These are phyloP conservation scores for Parsonsia alboflavescens DNA, from an alignment of 257 asterid species.

Conservation along the genomic window DNA sequence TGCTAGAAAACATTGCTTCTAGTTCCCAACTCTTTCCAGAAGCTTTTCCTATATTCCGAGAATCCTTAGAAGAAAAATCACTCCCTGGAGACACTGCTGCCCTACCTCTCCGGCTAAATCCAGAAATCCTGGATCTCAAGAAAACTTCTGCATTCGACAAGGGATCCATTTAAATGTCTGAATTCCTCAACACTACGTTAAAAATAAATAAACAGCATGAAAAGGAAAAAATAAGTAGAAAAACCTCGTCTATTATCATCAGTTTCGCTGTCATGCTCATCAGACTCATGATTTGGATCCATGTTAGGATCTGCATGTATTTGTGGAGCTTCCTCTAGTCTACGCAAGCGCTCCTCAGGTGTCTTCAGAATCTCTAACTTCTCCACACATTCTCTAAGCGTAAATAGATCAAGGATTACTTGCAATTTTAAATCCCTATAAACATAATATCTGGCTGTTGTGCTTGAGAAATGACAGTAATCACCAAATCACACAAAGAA, in stretches of 20 bases:
- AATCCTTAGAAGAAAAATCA: constrained; percentile 54
- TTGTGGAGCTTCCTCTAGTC: constrained; percentile 82
- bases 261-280: constrained; percentile 66
- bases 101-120: constrained; percentile 66
- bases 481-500: background rate
- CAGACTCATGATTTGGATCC: constrained; percentile 92
- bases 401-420: constrained; percentile 59
- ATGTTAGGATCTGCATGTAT: constrained; percentile 90
- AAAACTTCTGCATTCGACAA: constrained; percentile 51
- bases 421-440: background rate
- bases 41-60: constrained; percentile 46
- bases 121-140: constrained; percentile 56
- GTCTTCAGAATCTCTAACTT: constrained; percentile 84
- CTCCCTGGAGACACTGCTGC: constrained; percentile 68
- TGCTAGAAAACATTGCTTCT: constrained; percentile 42
- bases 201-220: constrained; percentile 7
- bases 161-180: constrained; percentile 6
- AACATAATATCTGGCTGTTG: background rate
- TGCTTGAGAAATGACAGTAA: background rate
- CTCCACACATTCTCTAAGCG: constrained; percentile 99
- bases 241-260: constrained; percentile 75
- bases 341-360: constrained; percentile 90
- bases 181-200: constrained; percentile 12
- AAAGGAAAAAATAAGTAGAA: constrained; percentile 11
- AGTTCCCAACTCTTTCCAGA: constrained; percentile 43